Percentiles rank a stretch among this genome's conserved stretches.
phyloP scores from a whole-genome alignment of 805 yeast species.

The Candida stauntonica region DNA sequence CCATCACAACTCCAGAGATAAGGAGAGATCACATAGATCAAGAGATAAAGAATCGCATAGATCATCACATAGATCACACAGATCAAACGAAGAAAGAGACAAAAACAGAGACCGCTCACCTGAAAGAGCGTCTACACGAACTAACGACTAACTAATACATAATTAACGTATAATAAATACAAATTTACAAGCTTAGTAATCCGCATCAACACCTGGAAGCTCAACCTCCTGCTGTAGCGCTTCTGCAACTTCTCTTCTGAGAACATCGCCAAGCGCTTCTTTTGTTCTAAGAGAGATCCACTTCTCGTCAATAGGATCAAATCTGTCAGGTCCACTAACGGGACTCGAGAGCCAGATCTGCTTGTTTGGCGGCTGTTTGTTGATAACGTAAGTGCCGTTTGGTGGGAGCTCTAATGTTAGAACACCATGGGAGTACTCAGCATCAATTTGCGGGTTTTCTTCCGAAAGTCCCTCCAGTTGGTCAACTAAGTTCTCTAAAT shows the following conservation, averaged over 20 bases:
- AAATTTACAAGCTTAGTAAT: not conserved
- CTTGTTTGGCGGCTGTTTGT: slow-evolving; percentile 95
- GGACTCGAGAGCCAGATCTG: slow-evolving; percentile 97
- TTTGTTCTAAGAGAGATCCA: slow-evolving; percentile 81
- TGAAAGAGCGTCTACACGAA: not conserved
- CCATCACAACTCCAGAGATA: no score
- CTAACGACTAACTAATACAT: not conserved
- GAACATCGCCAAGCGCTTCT: slow-evolving; percentile 41
- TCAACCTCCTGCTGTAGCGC: slow-evolving; percentile 27
- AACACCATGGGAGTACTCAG: slow-evolving; percentile 84
- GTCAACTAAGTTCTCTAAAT: slow-evolving; percentile 64
- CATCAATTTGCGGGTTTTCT: slow-evolving; percentile 56
- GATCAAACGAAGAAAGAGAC: slow-evolving; percentile 1
- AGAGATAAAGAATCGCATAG: no score
- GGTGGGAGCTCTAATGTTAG: slow-evolving; percentile 67
- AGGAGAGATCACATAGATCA: not conserved
- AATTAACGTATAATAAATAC: not conserved
- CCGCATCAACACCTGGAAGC: slow-evolving; percentile 19
- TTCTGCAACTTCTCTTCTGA: slow-evolving; percentile 45
- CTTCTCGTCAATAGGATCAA: slow-evolving; percentile 64
- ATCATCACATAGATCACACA: no score
- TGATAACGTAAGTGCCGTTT: slow-evolving; percentile 83
- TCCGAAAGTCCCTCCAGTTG: slow-evolving; percentile 68
- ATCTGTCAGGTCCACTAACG: slow-evolving; percentile 84
- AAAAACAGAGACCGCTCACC: slow-evolving; percentile 1